Evolutionary conservation across 78 protist genomes (phyloP).

Genomic region (Dictyostelium citrinum): DNA sequence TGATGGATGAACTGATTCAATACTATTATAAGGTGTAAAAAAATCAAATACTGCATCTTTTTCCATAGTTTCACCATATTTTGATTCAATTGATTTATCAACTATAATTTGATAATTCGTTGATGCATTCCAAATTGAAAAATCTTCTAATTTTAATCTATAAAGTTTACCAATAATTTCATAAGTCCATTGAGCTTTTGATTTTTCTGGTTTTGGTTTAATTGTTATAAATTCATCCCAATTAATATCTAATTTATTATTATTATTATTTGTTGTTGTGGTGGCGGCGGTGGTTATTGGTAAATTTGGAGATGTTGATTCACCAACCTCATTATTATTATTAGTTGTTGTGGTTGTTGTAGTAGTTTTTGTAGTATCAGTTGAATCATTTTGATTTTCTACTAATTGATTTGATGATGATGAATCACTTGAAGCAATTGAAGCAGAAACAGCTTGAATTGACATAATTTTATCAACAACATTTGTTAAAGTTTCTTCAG

Average conservation of each 20-base stretch:
- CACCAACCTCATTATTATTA: neutral
- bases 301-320: neutral
- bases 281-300: neutral
- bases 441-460: neutral
- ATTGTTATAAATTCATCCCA: constrained; percentile 11
- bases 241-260: neutral
- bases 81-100: neutral
- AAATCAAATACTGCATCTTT: constrained; percentile 9
- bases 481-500: neutral
- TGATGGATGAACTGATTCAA: neutral
- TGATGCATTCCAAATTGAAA: neutral
- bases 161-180: neutral
- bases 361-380: constrained; percentile 3
- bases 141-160: neutral
- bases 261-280: neutral
- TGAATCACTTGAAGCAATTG: neutral
- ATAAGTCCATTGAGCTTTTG: constrained; percentile 4
- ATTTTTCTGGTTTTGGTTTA: neutral
- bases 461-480: neutral
- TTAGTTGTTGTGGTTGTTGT: neutral
- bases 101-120: constrained; percentile 14
- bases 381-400: neutral
- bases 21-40: neutral
- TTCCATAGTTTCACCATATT: constrained; percentile 20
- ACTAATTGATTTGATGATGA: neutral